phyloP scores from a whole-genome alignment of 129 eudicot species.

The Lonicera japonica region DNA sequence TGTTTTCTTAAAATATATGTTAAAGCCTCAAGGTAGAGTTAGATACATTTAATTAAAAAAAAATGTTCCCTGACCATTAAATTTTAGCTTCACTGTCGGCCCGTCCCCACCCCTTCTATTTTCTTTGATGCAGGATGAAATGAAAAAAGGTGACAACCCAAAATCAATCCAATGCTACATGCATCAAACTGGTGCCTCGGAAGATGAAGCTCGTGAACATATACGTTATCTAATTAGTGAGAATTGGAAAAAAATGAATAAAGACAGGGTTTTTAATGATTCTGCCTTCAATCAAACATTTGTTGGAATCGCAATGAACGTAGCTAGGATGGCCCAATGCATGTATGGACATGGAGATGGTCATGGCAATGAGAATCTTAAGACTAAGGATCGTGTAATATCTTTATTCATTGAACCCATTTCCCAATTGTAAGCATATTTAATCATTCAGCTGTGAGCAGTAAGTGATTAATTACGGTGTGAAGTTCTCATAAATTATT shows the following conservation, averaged over 20 bases:
- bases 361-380: conserved; percentile 18
- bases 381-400: conserved; percentile 9
- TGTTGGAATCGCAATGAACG: conserved; percentile 12
- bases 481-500: too few species aligned
- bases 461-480: too few species aligned
- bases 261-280: conserved; percentile 2
- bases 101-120: too few species aligned
- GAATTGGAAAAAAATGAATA: conserved; percentile 27
- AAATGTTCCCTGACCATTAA: too few species aligned
- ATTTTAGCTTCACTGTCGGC: too few species aligned
- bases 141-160: conserved; percentile 22
- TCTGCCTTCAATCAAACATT: conserved; percentile 12
- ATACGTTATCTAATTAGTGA: conserved; percentile 9
- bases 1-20: too few species aligned
- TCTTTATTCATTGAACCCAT: conserved; percentile 25
- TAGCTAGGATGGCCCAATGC: conserved; percentile 29
- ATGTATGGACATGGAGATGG: conserved; percentile 40
- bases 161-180: conserved; percentile 37
- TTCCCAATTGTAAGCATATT: neutral
- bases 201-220: conserved; percentile 34
- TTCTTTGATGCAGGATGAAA: conserved; percentile 18
- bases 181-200: conserved; percentile 23
- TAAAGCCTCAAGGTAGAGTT: too few species aligned
- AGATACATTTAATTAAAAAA: too few species aligned
- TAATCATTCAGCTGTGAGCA: too few species aligned